A percentile compares a stretch with the other conserved stretches of the same genome.
Conservation (phyloP, 2,329 filamentous ascomycete genomes). For the Graphilbum fragrans region DNA sequence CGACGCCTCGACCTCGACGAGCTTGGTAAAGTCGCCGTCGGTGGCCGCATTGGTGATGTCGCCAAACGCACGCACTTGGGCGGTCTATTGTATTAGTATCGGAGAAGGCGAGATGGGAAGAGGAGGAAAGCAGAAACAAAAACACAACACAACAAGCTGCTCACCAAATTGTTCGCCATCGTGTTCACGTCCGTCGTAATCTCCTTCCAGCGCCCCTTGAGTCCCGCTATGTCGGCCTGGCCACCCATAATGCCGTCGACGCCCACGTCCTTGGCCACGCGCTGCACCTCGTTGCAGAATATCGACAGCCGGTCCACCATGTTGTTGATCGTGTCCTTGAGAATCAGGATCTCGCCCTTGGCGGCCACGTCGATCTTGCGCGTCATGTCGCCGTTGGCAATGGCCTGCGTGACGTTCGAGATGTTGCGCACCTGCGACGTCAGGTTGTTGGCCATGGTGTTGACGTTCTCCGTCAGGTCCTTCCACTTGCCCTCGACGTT, state of each 20-base stretch:
- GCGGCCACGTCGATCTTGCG: constrained; percentile 93
- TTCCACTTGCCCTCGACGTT: constrained; percentile 98
- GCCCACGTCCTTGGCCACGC: constrained; percentile 90
- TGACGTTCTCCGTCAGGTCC: constrained; percentile 84
- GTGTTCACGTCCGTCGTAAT: constrained; percentile 96
- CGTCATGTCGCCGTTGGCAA: constrained; percentile 90
- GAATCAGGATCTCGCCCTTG: constrained; percentile 82
- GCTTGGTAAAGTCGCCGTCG: constrained; percentile 92
- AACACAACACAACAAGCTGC: constrained; percentile 12
- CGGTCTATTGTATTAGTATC: constrained; percentile 50
- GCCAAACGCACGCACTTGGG: constrained; percentile 93
- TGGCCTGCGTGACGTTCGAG: constrained; percentile 86
- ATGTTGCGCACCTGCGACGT: constrained; percentile 77
- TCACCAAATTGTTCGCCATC: constrained; percentile 59
- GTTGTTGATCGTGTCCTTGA: constrained; percentile 97
- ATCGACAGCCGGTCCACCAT: constrained; percentile 94
- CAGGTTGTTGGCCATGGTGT: constrained; percentile 60
- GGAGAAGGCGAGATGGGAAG: not conserved
- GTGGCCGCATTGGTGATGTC: constrained; percentile 98
- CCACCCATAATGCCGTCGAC: constrained; percentile 98
- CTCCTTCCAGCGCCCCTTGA: constrained; percentile 94
- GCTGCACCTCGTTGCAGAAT: constrained; percentile 91
- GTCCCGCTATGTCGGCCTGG: constrained; percentile 85
- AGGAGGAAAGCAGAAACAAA: not conserved
- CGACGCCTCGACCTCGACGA: constrained; percentile 92